Percentiles rank a stretch among this genome's conserved stretches.
These are phyloP conservation scores for Mycena kentingensis DNA, from an alignment of 768 basidiomycete genomes.

Conservation along the genomic window DNA sequence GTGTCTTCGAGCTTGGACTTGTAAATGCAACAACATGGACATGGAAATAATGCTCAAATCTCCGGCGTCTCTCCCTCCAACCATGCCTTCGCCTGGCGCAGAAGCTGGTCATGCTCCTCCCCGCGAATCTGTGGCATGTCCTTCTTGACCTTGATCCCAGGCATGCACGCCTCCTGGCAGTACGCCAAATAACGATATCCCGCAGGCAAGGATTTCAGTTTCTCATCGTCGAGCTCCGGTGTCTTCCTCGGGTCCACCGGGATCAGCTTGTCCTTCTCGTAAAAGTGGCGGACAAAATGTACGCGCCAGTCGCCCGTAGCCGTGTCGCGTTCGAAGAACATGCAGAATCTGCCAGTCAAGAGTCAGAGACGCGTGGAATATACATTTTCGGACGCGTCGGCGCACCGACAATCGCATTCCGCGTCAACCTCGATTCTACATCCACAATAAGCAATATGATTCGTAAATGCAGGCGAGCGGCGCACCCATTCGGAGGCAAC, in stretches of 20 bases:
- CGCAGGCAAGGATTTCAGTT: constrained; percentile 15
- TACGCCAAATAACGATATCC: constrained; percentile 27
- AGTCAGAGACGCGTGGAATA: not conserved
- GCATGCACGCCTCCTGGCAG: constrained; percentile 27
- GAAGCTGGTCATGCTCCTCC: constrained; percentile 22
- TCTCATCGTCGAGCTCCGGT: constrained; percentile 24
- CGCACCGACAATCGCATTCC: constrained; percentile 25
- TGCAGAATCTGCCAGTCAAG: constrained; percentile 16
- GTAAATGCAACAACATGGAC: too few species aligned
- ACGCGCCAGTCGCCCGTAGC: constrained; percentile 18
- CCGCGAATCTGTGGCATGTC: constrained; percentile 27
- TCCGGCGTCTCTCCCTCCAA: constrained; percentile 22
- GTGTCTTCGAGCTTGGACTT: too few species aligned
- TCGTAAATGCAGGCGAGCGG: not conserved
- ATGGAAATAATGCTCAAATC: too few species aligned
- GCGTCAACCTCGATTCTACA: constrained; percentile 22
- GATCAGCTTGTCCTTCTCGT: constrained; percentile 28
- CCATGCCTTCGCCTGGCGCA: constrained; percentile 25
- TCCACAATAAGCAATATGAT: not conserved
- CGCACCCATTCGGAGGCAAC: constrained; percentile 21
- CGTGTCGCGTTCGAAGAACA: constrained; percentile 25
- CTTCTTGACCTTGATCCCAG: constrained; percentile 23
- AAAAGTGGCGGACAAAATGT: constrained; percentile 28
- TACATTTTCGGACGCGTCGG: not conserved
- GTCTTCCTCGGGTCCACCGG: constrained; percentile 23